A percentile compares a stretch with the other conserved stretches of the same genome.
These are phyloP conservation scores for Multifurca ochricompacta DNA, from an alignment of 768 basidiomycete species.

Conservation along the genomic window DNA sequence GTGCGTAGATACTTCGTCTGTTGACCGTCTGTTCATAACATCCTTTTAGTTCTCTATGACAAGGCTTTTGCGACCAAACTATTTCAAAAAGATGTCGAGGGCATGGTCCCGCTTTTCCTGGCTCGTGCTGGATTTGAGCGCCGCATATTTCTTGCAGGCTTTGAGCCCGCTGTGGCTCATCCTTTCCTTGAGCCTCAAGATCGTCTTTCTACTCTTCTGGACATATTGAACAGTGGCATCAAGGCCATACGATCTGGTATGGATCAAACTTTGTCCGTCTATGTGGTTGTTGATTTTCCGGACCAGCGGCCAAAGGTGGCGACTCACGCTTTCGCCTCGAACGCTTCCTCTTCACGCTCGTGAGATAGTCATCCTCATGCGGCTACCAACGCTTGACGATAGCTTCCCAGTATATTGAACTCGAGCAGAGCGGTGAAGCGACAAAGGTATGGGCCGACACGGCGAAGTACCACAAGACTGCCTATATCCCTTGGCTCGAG, in stretches of 20 bases:
- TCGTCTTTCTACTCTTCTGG: conserved; percentile 44
- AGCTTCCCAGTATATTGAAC: conserved; percentile 34
- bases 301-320: conserved; percentile 51
- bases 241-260: conserved; percentile 11
- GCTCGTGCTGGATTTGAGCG: conserved; percentile 19
- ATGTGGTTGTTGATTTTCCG: neutral
- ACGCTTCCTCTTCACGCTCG: conserved; percentile 70
- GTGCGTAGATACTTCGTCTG: neutral
- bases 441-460: conserved; percentile 59
- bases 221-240: conserved; percentile 25
- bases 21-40: neutral
- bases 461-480: conserved; percentile 57
- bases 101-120: conserved; percentile 15
- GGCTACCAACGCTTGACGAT: neutral
- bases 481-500: conserved; percentile 66
- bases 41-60: conserved; percentile 13
- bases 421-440: conserved; percentile 27
- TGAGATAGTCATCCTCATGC: conserved; percentile 38
- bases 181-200: conserved; percentile 32
- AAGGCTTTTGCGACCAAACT: conserved; percentile 15
- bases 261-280: neutral
- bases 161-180: conserved; percentile 22
- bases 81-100: conserved; percentile 18
- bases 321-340: conserved; percentile 78
- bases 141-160: conserved; percentile 4